A percentile compares a stretch with the other conserved stretches of the same genome.
Conservation (phyloP, 257 asterid species). For the Ballota nigra region DNA sequence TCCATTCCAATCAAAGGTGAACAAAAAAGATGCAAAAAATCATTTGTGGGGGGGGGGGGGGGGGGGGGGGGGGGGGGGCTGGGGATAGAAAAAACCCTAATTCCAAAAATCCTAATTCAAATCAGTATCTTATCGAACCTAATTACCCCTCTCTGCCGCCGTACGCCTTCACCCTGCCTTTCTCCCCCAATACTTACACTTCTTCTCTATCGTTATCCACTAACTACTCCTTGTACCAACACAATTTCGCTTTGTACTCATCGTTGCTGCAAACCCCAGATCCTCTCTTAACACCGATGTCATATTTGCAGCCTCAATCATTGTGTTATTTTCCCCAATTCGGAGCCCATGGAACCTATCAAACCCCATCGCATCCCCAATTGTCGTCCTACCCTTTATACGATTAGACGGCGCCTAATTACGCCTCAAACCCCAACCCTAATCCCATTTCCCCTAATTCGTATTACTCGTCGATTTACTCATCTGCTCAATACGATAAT, state of each 20-base stretch:
- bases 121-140: too few relatives aligned
- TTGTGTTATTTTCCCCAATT: constrained; percentile 49
- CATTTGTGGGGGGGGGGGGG: too few relatives aligned
- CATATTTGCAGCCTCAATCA: constrained; percentile 45
- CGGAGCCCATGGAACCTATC: constrained; percentile 43
- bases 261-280: constrained; percentile 47
- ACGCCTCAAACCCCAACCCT: constrained; percentile 32
- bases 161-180: constrained; percentile 79
- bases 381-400: constrained; percentile 42
- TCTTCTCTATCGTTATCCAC: constrained; percentile 36
- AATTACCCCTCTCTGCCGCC: too few relatives aligned
- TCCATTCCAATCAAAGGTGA: too few relatives aligned
- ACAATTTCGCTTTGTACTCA: constrained; percentile 39
- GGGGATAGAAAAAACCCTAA: too few relatives aligned
- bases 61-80: too few relatives aligned
- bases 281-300: constrained; percentile 49
- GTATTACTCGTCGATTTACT: constrained; percentile 43
- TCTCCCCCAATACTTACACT: constrained; percentile 41
- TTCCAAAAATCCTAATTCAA: too few relatives aligned
- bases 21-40: too few relatives aligned
- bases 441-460: constrained; percentile 43
- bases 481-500: constrained; percentile 44
- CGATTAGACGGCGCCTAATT: constrained; percentile 50
- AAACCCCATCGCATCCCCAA: constrained; percentile 44
- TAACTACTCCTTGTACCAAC: constrained; percentile 41